A percentile compares a stretch with the other conserved stretches of the same genome.
Evolutionary conservation across 352 stramenopile genomes (phyloP).

Genomic region (Discostella stelligera): DNA sequence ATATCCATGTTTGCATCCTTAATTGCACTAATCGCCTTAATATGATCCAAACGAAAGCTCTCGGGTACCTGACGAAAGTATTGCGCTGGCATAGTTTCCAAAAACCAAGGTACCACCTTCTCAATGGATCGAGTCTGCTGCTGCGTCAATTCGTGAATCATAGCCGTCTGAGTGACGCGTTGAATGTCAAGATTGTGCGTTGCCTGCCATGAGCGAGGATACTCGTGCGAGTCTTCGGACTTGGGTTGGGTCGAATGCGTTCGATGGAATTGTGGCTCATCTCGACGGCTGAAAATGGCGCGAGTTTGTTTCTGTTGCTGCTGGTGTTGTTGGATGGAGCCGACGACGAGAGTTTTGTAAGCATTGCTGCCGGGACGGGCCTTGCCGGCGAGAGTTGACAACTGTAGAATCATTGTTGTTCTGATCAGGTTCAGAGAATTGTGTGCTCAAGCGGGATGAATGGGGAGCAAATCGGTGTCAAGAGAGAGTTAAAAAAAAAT

Average conservation of each 20-base stretch:
- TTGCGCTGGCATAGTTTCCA: constrained; percentile 76
- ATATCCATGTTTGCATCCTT: constrained; percentile 72
- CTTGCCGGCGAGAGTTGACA: not conserved
- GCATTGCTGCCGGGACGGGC: not conserved
- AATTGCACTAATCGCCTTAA: constrained; percentile 76
- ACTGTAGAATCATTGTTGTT: constrained; percentile 8
- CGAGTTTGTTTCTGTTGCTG: not conserved
- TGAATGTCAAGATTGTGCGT: constrained; percentile 77
- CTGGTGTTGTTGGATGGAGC: not conserved
- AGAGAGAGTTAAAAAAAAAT: not conserved
- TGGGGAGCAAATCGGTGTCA: not conserved
- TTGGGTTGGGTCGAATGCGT: constrained; percentile 3
- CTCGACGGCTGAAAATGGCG: not conserved
- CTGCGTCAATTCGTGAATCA: constrained; percentile 82
- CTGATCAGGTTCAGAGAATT: not conserved
- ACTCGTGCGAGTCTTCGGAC: not conserved
- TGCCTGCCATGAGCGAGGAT: constrained; percentile 62
- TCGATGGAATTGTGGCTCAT: constrained; percentile 7
- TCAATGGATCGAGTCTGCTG: constrained; percentile 70
- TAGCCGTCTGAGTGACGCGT: constrained; percentile 73
- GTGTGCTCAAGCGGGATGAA: not conserved
- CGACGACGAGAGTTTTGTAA: not conserved
- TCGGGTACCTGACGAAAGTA: constrained; percentile 82
- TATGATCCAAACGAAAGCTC: constrained; percentile 76
- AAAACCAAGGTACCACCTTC: constrained; percentile 82